Evolutionary conservation across 495 filamentous ascomycete genomes (phyloP).

Genomic region (Hypomontagnella monticulosa): DNA sequence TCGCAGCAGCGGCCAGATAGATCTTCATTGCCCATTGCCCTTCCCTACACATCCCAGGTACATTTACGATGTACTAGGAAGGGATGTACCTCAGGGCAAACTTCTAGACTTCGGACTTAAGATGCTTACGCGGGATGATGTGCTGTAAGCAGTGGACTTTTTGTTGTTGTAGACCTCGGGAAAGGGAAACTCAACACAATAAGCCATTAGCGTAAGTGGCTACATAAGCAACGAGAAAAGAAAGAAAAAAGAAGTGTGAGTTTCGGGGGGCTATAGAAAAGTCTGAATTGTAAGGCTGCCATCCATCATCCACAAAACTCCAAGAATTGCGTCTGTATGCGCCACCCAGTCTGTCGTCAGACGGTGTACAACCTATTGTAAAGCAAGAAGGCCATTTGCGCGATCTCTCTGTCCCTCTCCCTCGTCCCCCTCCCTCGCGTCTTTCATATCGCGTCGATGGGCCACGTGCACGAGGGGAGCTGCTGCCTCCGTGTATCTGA

Average conservation of each 20-base stretch:
- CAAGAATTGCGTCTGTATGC: constrained; percentile 23
- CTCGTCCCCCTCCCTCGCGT: neutral
- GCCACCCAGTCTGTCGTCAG: constrained; percentile 23
- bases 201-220: too few relatives aligned
- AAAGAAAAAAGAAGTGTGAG: too few relatives aligned
- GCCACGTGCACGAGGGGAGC: constrained; percentile 24
- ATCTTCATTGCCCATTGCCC: too few relatives aligned
- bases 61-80: too few relatives aligned
- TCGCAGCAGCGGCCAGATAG: too few relatives aligned
- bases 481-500: constrained; percentile 4
- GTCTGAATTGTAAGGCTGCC: constrained; percentile 1
- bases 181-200: too few relatives aligned
- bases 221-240: neutral
- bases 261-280: too few relatives aligned
- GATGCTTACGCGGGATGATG: neutral
- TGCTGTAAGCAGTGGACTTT: neutral
- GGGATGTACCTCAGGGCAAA: neutral
- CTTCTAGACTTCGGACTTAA: constrained; percentile 12
- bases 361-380: constrained; percentile 14
- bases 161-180: too few relatives aligned
- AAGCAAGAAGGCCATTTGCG: constrained; percentile 29
- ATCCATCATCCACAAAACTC: neutral
- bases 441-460: constrained; percentile 16
- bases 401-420: constrained; percentile 12
- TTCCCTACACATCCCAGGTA: neutral